Percentiles rank a stretch among this genome's conserved stretches.
Evolutionary conservation across 768 basidiomycete species (phyloP).

Genomic region (Mrakia blollopis): DNA sequence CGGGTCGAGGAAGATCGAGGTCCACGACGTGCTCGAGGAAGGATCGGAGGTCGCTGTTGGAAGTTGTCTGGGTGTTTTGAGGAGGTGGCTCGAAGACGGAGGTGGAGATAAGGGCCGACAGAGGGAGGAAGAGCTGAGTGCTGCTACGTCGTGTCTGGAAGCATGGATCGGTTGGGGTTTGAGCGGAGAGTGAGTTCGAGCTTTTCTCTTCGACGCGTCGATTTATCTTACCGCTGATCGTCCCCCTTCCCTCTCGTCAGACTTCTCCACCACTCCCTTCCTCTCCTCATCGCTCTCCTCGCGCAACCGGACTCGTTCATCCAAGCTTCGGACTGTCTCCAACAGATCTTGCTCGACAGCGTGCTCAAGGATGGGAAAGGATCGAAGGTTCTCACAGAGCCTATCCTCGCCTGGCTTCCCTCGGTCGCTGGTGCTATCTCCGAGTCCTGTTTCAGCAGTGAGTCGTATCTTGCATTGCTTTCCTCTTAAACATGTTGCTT

Average conservation of each 20-base stretch:
- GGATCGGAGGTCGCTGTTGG: constrained; percentile 26
- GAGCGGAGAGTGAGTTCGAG: constrained; percentile 56
- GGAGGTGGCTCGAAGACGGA: constrained; percentile 38
- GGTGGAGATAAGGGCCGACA: constrained; percentile 38
- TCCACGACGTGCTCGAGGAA: constrained; percentile 13
- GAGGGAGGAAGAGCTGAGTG: constrained; percentile 53
- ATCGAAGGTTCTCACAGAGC: constrained; percentile 69
- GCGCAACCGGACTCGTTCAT: constrained; percentile 53
- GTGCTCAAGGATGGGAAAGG: constrained; percentile 66
- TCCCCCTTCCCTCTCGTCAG: constrained; percentile 45
- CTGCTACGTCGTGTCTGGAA: constrained; percentile 72
- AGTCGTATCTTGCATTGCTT: constrained; percentile 36
- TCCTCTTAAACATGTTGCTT: not conserved
- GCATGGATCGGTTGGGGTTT: constrained; percentile 71
- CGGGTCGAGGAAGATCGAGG: constrained; percentile 20
- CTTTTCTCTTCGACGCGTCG: not conserved
- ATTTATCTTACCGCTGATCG: not conserved
- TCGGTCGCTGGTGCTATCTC: constrained; percentile 54
- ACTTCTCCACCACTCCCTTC: constrained; percentile 51
- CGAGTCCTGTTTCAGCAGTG: constrained; percentile 45
- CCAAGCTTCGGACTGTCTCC: constrained; percentile 63
- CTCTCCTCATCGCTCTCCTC: constrained; percentile 58
- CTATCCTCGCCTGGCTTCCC: constrained; percentile 74
- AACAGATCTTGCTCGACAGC: constrained; percentile 72
- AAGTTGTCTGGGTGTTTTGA: not conserved